Conservation (phyloP, 768 basidiomycete species). For the Naganishia vaughanmartiniae region DNA sequence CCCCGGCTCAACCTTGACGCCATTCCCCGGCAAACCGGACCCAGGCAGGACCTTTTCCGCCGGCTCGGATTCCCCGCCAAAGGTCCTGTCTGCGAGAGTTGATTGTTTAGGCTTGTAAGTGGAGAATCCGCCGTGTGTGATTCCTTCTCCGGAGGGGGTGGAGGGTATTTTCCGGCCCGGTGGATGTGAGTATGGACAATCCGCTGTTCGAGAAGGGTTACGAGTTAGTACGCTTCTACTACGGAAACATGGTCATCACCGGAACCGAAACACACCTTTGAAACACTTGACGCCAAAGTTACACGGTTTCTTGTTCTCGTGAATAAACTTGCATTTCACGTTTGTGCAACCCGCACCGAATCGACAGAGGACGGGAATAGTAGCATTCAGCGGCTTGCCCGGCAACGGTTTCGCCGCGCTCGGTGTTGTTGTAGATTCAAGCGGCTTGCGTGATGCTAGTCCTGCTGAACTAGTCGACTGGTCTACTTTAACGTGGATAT, state of each 20-base stretch:
- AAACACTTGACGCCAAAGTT: constrained; percentile 84
- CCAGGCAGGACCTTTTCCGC: constrained; percentile 32
- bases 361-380: constrained; percentile 60
- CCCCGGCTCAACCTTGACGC: no score
- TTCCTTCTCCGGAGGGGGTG: constrained; percentile 1
- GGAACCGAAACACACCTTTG: constrained; percentile 53
- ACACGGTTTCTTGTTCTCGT: constrained; percentile 57
- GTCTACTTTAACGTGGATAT: constrained; percentile 39
- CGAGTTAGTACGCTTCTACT: not conserved
- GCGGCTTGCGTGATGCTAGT: constrained; percentile 12
- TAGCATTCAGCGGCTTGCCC: constrained; percentile 39
- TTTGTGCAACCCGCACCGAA: constrained; percentile 75
- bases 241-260: not conserved
- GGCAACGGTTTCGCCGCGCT: constrained; percentile 4
- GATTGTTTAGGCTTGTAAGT: constrained; percentile 24
- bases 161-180: constrained; percentile 50
- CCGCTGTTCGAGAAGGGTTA: constrained; percentile 51
- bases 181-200: constrained; percentile 89
- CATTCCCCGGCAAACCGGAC: not conserved
- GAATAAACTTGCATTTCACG: constrained; percentile 27
- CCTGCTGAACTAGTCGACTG: constrained; percentile 11
- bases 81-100: constrained; percentile 20
- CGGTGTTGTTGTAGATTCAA: not conserved
- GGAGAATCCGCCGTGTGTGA: constrained; percentile 19
- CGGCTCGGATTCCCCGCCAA: constrained; percentile 24